Evolutionary conservation across 352 stramenopile species (phyloP).

Genomic region (Pythium scleroteichum): DNA sequence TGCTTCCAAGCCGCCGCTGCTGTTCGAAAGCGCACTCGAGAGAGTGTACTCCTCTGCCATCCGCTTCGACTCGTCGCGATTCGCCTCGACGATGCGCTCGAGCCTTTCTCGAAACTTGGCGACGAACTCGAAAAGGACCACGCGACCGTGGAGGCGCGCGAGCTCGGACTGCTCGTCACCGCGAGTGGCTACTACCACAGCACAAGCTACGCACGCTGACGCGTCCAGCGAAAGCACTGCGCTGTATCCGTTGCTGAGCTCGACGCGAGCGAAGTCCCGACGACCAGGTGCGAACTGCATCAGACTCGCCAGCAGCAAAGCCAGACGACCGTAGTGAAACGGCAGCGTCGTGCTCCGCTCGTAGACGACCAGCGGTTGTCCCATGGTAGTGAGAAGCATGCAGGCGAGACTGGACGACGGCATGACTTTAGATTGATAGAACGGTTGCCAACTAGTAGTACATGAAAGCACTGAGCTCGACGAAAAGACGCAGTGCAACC

Average conservation of each 20-base stretch:
- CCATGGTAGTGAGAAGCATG: conserved; percentile 53
- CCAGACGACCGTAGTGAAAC: conserved; percentile 44
- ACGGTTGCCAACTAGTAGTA: not conserved
- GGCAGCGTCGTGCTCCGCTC: conserved; percentile 46
- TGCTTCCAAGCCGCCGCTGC: not conserved
- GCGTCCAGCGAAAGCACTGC: conserved; percentile 42
- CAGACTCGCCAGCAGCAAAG: conserved; percentile 55
- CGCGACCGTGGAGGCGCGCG: conserved; percentile 40
- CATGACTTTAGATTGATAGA: conserved; percentile 1
- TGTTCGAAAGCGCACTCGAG: conserved; percentile 31
- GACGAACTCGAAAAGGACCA: conserved; percentile 50
- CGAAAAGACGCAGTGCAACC: not conserved
- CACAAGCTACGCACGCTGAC: conserved; percentile 38
- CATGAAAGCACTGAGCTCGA: not conserved
- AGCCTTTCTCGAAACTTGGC: conserved; percentile 30
- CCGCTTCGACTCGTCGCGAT: conserved; percentile 27
- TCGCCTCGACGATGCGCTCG: conserved; percentile 32
- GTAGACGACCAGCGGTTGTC: conserved; percentile 45
- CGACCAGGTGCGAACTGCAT: conserved; percentile 46
- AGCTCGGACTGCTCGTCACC: not conserved
- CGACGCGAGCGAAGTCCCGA: conserved; percentile 37
- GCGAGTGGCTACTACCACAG: conserved; percentile 33
- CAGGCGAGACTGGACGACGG: conserved; percentile 34
- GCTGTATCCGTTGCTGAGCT: conserved; percentile 40
- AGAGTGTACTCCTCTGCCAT: conserved; percentile 62